These are phyloP conservation scores for Tylopilus plumbeoviolaceoides DNA, from an alignment of 768 basidiomycete species.

Conservation along the genomic window DNA sequence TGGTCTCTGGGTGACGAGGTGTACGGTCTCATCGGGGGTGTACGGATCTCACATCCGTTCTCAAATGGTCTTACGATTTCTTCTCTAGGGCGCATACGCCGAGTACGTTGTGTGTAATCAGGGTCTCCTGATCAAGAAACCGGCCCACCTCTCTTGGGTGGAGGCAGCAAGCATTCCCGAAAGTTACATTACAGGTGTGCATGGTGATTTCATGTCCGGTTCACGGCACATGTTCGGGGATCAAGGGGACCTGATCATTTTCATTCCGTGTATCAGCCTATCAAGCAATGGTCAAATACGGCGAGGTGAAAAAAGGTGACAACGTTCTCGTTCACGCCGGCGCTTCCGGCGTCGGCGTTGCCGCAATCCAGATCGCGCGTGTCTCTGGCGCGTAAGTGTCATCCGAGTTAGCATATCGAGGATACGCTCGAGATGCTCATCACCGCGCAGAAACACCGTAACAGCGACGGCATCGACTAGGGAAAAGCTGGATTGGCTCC, in stretches of 20 bases:
- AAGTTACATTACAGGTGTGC: conserved; percentile 77
- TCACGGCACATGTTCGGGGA: background rate
- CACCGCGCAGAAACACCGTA: conserved; percentile 50
- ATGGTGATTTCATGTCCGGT: conserved; percentile 9
- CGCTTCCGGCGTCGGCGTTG: conserved; percentile 85
- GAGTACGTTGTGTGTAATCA: conserved; percentile 72
- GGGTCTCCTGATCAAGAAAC: conserved; percentile 71
- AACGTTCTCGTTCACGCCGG: conserved; percentile 87
- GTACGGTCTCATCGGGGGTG: conserved; percentile 75
- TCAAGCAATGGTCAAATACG: conserved; percentile 63
- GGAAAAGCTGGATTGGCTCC: conserved; percentile 77
- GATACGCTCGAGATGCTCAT: conserved; percentile 4
- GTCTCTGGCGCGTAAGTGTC: conserved; percentile 63
- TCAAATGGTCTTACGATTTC: conserved; percentile 2
- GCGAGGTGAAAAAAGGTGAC: conserved; percentile 63
- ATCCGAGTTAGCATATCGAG: background rate
- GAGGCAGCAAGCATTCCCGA: conserved; percentile 90
- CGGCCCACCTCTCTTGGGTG: conserved; percentile 67
- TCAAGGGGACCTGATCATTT: conserved; percentile 5
- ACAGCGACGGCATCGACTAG: conserved; percentile 83
- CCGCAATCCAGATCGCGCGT: conserved; percentile 84
- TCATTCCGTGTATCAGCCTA: conserved; percentile 38
- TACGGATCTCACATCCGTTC: conserved; percentile 35
- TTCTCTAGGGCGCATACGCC: conserved; percentile 78
- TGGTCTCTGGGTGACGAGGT: conserved; percentile 69